Conservation (phyloP, 1,284 basidiomycete species). For the Leccinum pachyderme region DNA sequence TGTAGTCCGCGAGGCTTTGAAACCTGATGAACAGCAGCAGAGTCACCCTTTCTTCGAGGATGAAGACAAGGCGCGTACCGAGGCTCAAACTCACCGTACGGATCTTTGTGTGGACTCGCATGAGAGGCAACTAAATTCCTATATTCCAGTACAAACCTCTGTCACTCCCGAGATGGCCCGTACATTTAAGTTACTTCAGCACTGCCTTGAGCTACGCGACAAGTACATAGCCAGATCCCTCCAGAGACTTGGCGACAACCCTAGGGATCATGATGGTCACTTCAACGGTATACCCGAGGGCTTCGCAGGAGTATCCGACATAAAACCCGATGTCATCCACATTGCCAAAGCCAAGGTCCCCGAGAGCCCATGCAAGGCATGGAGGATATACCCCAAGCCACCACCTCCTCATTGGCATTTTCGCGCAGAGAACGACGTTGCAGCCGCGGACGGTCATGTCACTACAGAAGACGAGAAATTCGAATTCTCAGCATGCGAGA, state of each 20-base stretch:
- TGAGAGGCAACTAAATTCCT: conserved; percentile 13
- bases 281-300: conserved; percentile 63
- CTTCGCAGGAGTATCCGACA: conserved; percentile 62
- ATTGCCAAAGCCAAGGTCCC: conserved; percentile 32
- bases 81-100: conserved; percentile 30
- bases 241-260: conserved; percentile 90
- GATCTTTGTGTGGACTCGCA: neutral
- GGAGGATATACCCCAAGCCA: conserved; percentile 88
- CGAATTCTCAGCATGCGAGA: conserved; percentile 62
- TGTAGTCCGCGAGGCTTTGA: conserved; percentile 36
- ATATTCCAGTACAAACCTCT: conserved; percentile 35
- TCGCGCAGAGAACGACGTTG: conserved; percentile 53
- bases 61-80: conserved; percentile 36
- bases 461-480: conserved; percentile 55
- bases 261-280: conserved; percentile 79
- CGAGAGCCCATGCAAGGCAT: conserved; percentile 48
- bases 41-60: conserved; percentile 38
- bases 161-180: conserved; percentile 52
- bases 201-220: conserved; percentile 85
- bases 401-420: conserved; percentile 95
- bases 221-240: conserved; percentile 87
- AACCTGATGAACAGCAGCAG: conserved; percentile 18
- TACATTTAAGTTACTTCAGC: conserved; percentile 65
- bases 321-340: conserved; percentile 57
- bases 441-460: conserved; percentile 42